Evolutionary conservation across 257 asterid genomes (phyloP).

Genomic region (Solanum verrucosum): DNA sequence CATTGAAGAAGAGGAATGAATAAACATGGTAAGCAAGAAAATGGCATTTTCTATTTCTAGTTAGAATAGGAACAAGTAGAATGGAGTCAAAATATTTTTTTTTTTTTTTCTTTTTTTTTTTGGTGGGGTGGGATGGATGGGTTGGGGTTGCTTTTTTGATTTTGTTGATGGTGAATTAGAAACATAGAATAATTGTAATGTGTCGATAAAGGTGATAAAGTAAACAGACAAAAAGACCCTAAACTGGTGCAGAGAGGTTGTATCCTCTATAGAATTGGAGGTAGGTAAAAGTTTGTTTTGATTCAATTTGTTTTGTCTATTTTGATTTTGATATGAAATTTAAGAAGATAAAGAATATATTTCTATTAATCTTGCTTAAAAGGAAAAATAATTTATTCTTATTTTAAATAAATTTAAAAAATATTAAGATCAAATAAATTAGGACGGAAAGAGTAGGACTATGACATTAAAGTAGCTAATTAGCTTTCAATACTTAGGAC

Average conservation of each 20-base stretch:
- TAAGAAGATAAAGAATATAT: too few relatives aligned
- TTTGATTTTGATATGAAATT: too few relatives aligned
- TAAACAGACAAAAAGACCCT: slow-evolving; percentile 1
- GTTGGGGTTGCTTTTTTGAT: background rate
- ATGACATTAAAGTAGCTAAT: background rate
- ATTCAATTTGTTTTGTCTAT: background rate
- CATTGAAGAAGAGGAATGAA: slow-evolving; percentile 1
- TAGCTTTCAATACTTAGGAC: background rate
- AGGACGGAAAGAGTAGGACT: too few relatives aligned
- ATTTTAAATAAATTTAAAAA: too few relatives aligned
- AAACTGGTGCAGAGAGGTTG: background rate
- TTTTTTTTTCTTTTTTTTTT: background rate
- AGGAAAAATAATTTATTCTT: too few relatives aligned
- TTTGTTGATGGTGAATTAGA: slow-evolving; percentile 5
- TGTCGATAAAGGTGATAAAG: slow-evolving; percentile 6
- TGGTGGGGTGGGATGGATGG: background rate
- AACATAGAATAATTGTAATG: slow-evolving; percentile 2
- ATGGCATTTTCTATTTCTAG: background rate
- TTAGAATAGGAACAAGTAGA: slow-evolving; percentile 1
- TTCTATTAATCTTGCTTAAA: background rate
- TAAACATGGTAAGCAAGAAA: background rate
- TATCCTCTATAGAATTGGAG: background rate
- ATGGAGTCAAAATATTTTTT: slow-evolving; percentile 4
- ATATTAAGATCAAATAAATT: background rate
- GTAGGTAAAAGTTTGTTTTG: too few relatives aligned